Evolutionary conservation across 805 yeast genomes (phyloP).

Genomic region (Zygotorulaspora florentina): DNA sequence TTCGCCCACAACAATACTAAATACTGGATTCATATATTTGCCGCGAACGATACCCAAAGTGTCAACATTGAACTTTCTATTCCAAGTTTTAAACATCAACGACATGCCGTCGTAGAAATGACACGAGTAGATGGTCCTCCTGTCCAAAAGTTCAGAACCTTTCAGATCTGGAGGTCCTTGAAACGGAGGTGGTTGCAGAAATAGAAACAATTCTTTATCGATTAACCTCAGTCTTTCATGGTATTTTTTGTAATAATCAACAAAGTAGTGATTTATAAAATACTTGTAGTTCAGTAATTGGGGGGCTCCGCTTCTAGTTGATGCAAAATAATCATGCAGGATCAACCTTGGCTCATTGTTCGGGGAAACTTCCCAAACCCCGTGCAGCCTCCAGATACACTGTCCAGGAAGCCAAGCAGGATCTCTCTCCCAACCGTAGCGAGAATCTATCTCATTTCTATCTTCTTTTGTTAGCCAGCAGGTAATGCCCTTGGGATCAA

Average conservation of each 20-base stretch:
- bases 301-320: conserved; percentile 32
- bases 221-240: conserved; percentile 46
- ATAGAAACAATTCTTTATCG: conserved; percentile 47
- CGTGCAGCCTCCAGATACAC: conserved; percentile 78
- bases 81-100: conserved; percentile 88
- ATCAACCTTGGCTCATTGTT: conserved; percentile 34
- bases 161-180: conserved; percentile 67
- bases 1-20: conserved; percentile 81
- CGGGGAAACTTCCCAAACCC: conserved; percentile 60
- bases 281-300: conserved; percentile 45
- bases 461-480: conserved; percentile 65
- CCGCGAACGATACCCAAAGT: conserved; percentile 84
- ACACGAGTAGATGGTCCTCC: conserved; percentile 69
- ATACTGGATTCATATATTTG: conserved; percentile 63
- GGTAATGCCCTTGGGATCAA: conserved; percentile 62
- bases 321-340: conserved; percentile 49
- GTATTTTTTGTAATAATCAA: conserved; percentile 54
- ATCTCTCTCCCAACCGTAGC: conserved; percentile 68
- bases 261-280: conserved; percentile 62
- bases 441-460: conserved; percentile 43
- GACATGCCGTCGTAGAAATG: conserved; percentile 96
- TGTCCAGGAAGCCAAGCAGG: conserved; percentile 63
- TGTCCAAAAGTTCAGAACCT: conserved; percentile 51
- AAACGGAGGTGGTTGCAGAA: conserved; percentile 80
- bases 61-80: conserved; percentile 74